Base-by-base conservation (phyloP, 2,329 filamentous ascomycete species). In the Alternaria solani region DNA sequence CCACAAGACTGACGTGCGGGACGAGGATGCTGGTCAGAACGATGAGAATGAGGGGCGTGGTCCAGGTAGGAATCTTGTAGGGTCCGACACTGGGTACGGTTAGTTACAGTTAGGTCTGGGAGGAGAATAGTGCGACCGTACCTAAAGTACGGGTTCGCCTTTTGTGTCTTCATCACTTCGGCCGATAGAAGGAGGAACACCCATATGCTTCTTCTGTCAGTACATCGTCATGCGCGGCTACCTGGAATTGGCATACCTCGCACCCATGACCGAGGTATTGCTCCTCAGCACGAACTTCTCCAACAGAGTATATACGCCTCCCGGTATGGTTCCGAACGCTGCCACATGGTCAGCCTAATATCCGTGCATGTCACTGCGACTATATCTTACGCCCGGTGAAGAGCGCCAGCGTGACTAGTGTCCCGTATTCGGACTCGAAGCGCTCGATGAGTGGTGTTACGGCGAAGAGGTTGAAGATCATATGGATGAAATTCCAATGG, bases 361-460 rank as follows among this genome's bases (percentile, higher is more conserved):
- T 90, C 93, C 71, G n/a, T 48, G n/a, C n/a, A 11, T 25, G 18
- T 32, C 16, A 32, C 30, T 9, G 8, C n/a, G 18, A 11, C 20
- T 39, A 5, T 43, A 59, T 30, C 93, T 83, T 84, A 96, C 93
- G 94, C 58, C 95, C 95, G 72, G 95, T 88, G 78, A 98, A 97
- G 53, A 98, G 84, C 36, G 92, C 88, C 64, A 96, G 78, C n/a
- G 93, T 91, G 26, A 92, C 92, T 73, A 98, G 83, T 7, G 94
- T 98, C 53, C 95, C 95, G 78, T 96, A 89, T 78, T 97, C 94
- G 63, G 88, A 87, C 81, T 99, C 95, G 79, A 98, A 99, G 62
- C 94, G 88, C 80, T 97, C 94, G 77, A 99, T 82, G 52, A 99
- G 83, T n/a, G 95, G 95, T 39, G 90, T 89, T 64, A 98, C 78